Evolutionary conservation across 192 early-diverging fungal genomes (phyloP).

Genomic region (Podila horticola): DNA sequence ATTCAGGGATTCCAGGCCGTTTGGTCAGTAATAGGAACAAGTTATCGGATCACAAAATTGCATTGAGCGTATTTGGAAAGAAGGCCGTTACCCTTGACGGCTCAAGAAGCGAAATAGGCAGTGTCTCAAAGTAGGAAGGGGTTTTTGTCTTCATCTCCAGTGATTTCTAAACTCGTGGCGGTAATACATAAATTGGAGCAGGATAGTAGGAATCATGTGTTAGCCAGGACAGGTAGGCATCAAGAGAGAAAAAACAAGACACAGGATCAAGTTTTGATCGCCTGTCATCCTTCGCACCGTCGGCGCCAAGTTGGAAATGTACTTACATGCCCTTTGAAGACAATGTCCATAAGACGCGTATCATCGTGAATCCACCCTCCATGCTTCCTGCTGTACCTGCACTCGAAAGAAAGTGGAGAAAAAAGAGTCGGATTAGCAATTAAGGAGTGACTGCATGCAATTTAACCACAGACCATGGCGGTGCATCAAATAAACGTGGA

Average conservation of each 20-base stretch:
- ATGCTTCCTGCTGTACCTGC: slow-evolving; percentile 49
- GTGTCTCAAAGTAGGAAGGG: slow-evolving; percentile 27
- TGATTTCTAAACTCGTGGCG: slow-evolving; percentile 10
- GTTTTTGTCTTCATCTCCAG: slow-evolving; percentile 45
- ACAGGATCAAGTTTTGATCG: too few relatives aligned
- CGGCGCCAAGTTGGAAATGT: too few relatives aligned
- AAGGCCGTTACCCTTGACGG: slow-evolving; percentile 27
- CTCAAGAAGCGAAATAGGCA: slow-evolving; percentile 14
- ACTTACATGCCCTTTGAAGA: slow-evolving; percentile 42
- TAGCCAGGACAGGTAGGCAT: background rate
- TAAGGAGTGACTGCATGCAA: background rate
- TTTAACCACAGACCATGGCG: background rate
- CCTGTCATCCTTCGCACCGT: too few relatives aligned
- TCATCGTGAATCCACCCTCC: slow-evolving; percentile 50
- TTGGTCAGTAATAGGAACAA: background rate
- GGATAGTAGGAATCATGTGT: background rate
- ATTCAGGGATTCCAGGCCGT: background rate
- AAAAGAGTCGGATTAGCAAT: background rate
- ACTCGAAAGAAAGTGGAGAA: background rate
- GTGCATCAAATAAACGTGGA: background rate
- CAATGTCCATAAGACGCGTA: slow-evolving; percentile 27
- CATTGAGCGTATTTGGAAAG: background rate
- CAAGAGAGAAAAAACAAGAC: background rate
- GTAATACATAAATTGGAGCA: background rate
- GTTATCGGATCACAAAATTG: background rate